Evolutionary conservation across 2,329 filamentous ascomycete species (phyloP).

Genomic region (Myotisia sp.): DNA sequence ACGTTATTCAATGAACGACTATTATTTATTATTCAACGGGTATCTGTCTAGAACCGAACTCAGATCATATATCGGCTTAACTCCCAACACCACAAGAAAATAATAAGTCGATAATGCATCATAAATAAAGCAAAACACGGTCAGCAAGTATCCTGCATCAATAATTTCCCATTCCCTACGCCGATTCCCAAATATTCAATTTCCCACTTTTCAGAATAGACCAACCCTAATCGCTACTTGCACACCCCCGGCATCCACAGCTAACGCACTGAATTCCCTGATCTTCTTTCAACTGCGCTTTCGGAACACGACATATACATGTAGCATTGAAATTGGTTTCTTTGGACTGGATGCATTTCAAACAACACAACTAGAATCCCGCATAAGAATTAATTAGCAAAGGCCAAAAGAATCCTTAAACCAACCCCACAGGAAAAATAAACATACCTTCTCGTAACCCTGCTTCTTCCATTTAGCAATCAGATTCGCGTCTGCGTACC

Average conservation of each 20-base stretch:
- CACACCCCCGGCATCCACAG: slow-evolving; percentile 84
- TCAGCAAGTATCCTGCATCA: no score
- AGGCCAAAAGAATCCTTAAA: slow-evolving; percentile 4
- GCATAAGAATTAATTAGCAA: not conserved
- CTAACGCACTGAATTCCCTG: slow-evolving; percentile 86
- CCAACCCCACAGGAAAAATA: not conserved
- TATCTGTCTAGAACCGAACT: no score
- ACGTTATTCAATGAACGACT: no score
- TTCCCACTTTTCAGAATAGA: no score
- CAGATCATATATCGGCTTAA: no score
- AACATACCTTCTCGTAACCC: slow-evolving; percentile 78
- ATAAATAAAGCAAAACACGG: no score
- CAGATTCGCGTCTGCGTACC: slow-evolving; percentile 83
- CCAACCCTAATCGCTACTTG: slow-evolving; percentile 57
- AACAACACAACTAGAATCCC: slow-evolving; percentile 60
- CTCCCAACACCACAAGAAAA: no score
- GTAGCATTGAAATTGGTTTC: slow-evolving; percentile 98
- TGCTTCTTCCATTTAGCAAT: slow-evolving; percentile 99
- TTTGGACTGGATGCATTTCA: slow-evolving; percentile 96
- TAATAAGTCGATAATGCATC: no score
- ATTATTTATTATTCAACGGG: no score
- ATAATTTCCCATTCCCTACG: not conserved
- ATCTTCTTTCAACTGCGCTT: slow-evolving; percentile 75
- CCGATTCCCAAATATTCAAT: not conserved
- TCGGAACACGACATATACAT: slow-evolving; percentile 90